phyloP scores from a whole-genome alignment of 805 yeast species.

The Monosporozyma servazzii region DNA sequence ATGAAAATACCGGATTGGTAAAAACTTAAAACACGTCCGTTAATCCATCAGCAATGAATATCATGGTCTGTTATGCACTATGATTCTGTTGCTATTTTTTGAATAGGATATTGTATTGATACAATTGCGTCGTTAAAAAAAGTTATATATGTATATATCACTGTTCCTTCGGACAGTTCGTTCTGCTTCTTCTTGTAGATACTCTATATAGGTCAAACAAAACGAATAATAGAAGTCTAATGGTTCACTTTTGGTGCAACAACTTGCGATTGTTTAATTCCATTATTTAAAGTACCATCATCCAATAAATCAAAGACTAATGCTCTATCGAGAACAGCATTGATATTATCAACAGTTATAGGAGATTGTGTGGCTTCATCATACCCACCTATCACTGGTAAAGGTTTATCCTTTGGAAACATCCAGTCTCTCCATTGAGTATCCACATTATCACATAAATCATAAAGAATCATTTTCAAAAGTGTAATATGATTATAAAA shows the following conservation, averaged over 20 bases:
- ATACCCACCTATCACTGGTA: slow-evolving; percentile 21
- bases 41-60: too few relatives aligned
- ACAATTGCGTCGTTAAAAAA: neutral
- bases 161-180: neutral
- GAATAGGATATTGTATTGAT: neutral
- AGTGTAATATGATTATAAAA: slow-evolving; percentile 30
- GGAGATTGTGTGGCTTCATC: slow-evolving; percentile 2
- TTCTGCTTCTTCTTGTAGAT: neutral
- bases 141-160: neutral
- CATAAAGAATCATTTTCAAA: slow-evolving; percentile 29
- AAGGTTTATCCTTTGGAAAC: slow-evolving; percentile 20
- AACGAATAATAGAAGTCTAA: neutral
- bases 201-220: neutral
- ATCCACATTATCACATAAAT: slow-evolving; percentile 27
- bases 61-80: too few relatives aligned
- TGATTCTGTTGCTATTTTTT: too few relatives aligned
- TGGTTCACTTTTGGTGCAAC: slow-evolving; percentile 7
- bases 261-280: slow-evolving; percentile 20
- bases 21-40: too few relatives aligned
- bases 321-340: slow-evolving; percentile 22
- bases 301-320: slow-evolving; percentile 25
- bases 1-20: too few relatives aligned
- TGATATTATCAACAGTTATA: slow-evolving; percentile 19
- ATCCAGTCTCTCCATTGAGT: slow-evolving; percentile 33
- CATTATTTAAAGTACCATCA: slow-evolving; percentile 23